Conservation (phyloP, 345 rosid species). For the Erodium maritimum region DNA sequence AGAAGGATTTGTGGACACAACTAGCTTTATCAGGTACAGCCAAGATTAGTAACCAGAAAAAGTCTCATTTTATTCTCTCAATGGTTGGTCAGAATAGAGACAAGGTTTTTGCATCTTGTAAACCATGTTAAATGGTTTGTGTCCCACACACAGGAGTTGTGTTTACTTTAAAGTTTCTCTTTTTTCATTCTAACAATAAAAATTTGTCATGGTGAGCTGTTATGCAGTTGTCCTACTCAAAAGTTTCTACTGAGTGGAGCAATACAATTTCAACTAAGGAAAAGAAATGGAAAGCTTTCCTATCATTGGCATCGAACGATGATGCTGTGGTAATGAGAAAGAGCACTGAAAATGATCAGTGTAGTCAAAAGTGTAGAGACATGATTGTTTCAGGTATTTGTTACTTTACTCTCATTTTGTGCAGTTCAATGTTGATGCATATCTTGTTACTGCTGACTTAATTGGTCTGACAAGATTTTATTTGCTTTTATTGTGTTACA, state of each 20-base stretch:
- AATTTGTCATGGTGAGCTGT: slow-evolving; percentile 12
- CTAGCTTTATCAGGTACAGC: slow-evolving; percentile 11
- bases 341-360: slow-evolving; percentile 5
- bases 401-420: neutral
- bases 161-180: slow-evolving; percentile 1
- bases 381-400: slow-evolving; percentile 6
- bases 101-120: slow-evolving; percentile 16
- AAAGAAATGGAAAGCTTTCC: slow-evolving; percentile 9
- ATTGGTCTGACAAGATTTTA: neutral
- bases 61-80: slow-evolving; percentile 12
- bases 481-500: neutral
- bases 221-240: slow-evolving; percentile 16
- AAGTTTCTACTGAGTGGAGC: slow-evolving; percentile 13
- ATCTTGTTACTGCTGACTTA: neutral
- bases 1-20: neutral
- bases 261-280: slow-evolving; percentile 6
- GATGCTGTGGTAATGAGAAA: slow-evolving; percentile 7
- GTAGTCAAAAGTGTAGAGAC: slow-evolving; percentile 14
- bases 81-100: slow-evolving; percentile 22
- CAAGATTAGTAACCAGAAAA: neutral
- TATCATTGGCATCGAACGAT: slow-evolving; percentile 5
- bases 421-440: neutral
- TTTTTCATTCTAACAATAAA: slow-evolving; percentile 6
- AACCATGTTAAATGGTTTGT: slow-evolving; percentile 14
- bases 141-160: slow-evolving; percentile 21